These are phyloP conservation scores for Piper betle DNA, from an alignment of 164 flowering plant species.

Conservation along the genomic window DNA sequence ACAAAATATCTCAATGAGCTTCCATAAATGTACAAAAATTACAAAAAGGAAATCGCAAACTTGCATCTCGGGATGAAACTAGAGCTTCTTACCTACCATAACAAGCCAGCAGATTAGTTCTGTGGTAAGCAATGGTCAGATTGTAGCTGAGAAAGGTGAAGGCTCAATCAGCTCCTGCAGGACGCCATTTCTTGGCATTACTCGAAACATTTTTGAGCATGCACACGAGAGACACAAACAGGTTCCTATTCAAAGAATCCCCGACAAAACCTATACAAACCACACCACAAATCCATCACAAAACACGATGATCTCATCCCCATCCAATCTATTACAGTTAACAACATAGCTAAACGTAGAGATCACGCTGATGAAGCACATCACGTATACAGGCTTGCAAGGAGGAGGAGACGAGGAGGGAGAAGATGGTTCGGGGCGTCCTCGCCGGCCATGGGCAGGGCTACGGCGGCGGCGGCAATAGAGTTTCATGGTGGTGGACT, in stretches of 20 bases:
- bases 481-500: too few species aligned
- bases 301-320: too few species aligned
- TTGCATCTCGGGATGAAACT: neutral
- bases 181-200: slow-evolving; percentile 90
- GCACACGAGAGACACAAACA: slow-evolving; percentile 94
- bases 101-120: slow-evolving; percentile 90
- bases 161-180: slow-evolving; percentile 90
- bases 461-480: too few species aligned
- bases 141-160: slow-evolving; percentile 73
- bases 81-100: slow-evolving; percentile 79
- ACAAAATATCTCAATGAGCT: too few species aligned
- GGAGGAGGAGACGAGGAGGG: too few species aligned
- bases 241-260: slow-evolving; percentile 88
- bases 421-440: too few species aligned
- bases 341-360: too few species aligned
- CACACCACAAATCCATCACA: too few species aligned
- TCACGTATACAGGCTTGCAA: too few species aligned
- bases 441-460: too few species aligned
- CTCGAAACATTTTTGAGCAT: slow-evolving; percentile 43
- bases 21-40: neutral
- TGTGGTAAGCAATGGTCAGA: slow-evolving; percentile 86
- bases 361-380: too few species aligned
- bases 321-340: too few species aligned
- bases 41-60: neutral
- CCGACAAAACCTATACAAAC: slow-evolving; percentile 68